These are phyloP conservation scores for Lentithecium fluviatile DNA, from an alignment of 495 filamentous ascomycete species.

Conservation along the genomic window DNA sequence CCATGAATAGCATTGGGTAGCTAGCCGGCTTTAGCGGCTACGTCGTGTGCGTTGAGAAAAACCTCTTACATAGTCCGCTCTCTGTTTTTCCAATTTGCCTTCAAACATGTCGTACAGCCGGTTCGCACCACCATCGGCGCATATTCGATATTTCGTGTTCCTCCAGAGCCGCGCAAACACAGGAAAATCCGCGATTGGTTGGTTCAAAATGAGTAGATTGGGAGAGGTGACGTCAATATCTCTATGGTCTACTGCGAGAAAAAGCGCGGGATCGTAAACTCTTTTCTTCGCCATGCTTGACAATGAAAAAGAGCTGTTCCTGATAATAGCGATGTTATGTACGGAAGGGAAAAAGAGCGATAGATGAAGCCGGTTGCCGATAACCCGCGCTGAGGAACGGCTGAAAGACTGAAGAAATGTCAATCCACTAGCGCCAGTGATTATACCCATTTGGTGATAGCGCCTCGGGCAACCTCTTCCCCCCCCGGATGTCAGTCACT, in stretches of 20 bases:
- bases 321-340: background rate
- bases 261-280: constrained; percentile 17
- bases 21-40: constrained; percentile 37
- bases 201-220: constrained; percentile 44
- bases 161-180: constrained; percentile 38
- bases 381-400: too few species aligned
- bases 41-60: background rate
- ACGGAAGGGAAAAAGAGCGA: too few species aligned
- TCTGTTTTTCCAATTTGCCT: constrained; percentile 40
- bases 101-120: constrained; percentile 60
- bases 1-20: constrained; percentile 73
- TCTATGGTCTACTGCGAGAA: constrained; percentile 17
- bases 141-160: constrained; percentile 49
- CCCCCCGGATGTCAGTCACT: too few species aligned
- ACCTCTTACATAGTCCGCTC: constrained; percentile 47
- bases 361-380: too few species aligned
- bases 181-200: constrained; percentile 38
- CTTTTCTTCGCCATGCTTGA: constrained; percentile 13
- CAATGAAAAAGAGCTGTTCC: background rate
- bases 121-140: constrained; percentile 92
- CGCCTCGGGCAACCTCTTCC: too few species aligned
- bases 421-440: too few species aligned
- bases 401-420: too few species aligned
- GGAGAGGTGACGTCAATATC: background rate
- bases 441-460: too few species aligned